Conservation (phyloP, 1,284 basidiomycete genomes). For the Cutaneotrichosporon curvatum region DNA sequence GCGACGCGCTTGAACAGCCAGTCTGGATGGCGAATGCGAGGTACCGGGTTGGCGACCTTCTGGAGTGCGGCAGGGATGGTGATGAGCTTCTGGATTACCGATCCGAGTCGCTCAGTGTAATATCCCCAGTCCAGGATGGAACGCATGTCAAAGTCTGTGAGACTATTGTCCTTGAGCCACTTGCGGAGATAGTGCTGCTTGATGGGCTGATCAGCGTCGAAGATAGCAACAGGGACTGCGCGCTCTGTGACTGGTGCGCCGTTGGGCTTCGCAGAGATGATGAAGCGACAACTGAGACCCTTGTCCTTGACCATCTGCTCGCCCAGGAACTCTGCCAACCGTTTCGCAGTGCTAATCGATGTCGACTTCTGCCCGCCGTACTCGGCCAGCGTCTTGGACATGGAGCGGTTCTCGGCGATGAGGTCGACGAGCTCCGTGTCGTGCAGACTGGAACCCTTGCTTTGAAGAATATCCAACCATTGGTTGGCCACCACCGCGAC, state of each 20-base stretch:
- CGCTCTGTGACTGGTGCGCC: constrained; percentile 96
- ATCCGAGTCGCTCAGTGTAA: constrained; percentile 95
- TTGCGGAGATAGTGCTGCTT: constrained; percentile 87
- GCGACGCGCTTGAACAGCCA: constrained; percentile 91
- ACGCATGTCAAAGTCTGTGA: constrained; percentile 84
- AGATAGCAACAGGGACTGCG: constrained; percentile 97
- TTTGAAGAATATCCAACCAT: constrained; percentile 95
- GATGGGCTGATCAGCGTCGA: constrained; percentile 85
- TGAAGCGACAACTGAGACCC: constrained; percentile 96
- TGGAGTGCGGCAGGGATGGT: constrained; percentile 99
- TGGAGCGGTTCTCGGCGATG: constrained; percentile 97
- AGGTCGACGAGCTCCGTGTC: constrained; percentile 95
- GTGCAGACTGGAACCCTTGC: constrained; percentile 69
- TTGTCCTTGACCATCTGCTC: constrained; percentile 99
- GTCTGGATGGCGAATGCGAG: constrained; percentile 91
- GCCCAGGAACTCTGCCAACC: constrained; percentile 94
- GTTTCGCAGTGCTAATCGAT: constrained; percentile 90
- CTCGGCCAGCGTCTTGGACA: constrained; percentile 94
- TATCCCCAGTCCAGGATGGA: constrained; percentile 97
- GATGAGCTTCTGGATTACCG: constrained; percentile 97
- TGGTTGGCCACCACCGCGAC: constrained; percentile 92
- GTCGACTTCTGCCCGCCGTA: constrained; percentile 97
- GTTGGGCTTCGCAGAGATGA: constrained; percentile 89
- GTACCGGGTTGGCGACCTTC: constrained; percentile 92
- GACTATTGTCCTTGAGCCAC: constrained; percentile 90